These are phyloP conservation scores for Neurospora terricola DNA, from an alignment of 495 filamentous ascomycete genomes.

Conservation along the genomic window DNA sequence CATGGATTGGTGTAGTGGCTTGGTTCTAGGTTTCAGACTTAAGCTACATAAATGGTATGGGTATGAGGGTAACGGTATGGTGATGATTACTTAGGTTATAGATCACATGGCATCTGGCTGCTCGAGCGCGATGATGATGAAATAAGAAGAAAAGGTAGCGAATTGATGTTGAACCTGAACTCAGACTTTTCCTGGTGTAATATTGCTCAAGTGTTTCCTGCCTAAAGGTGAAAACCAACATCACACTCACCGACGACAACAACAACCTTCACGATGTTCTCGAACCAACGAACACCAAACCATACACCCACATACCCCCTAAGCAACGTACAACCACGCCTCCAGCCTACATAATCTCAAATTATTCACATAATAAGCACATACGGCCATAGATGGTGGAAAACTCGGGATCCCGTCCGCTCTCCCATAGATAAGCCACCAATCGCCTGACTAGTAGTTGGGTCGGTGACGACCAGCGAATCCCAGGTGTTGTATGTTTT, in stretches of 20 bases:
- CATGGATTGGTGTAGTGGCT: background rate
- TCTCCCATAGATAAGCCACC: background rate
- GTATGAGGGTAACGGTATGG: background rate
- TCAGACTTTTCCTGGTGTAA: background rate
- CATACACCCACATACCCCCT: no score
- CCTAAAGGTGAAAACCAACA: no score
- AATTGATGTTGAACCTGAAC: background rate
- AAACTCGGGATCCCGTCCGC: background rate
- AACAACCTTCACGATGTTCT: no score
- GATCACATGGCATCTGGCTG: background rate
- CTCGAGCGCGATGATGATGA: background rate
- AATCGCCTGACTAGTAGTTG: constrained; percentile 31
- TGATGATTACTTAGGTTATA: background rate
- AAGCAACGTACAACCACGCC: no score
- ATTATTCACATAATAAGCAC: background rate
- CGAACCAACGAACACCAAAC: no score
- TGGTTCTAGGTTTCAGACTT: background rate
- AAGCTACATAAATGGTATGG: background rate
- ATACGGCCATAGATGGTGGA: constrained; percentile 1
- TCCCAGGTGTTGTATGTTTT: constrained; percentile 37
- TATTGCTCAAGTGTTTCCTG: background rate
- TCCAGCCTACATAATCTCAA: no score
- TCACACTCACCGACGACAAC: no score
- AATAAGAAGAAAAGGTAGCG: background rate
- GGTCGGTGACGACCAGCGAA: constrained; percentile 33